Conservation (phyloP, 805 yeast genomes). For the Yarrowia osloensis region DNA sequence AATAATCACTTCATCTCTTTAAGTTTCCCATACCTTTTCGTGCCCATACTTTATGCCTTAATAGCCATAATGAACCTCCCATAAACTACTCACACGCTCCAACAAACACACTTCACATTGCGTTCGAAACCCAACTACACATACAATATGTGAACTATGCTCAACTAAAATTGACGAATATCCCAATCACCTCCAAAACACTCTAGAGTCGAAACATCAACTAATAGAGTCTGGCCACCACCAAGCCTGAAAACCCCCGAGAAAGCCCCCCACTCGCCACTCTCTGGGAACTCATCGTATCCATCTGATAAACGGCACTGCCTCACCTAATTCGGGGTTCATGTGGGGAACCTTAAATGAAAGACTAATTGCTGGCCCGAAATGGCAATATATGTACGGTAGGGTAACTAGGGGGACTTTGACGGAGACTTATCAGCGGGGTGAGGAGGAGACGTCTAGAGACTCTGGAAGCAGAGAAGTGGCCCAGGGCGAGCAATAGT, state of each 20-base stretch:
- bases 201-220: not conserved
- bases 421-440: not conserved
- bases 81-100: too few species aligned
- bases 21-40: not conserved
- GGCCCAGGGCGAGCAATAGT: not conserved
- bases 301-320: constrained; percentile 20
- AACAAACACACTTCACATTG: too few species aligned
- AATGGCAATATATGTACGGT: constrained; percentile 7
- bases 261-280: not conserved
- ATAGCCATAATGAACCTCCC: too few species aligned
- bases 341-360: constrained; percentile 21
- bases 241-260: too few species aligned
- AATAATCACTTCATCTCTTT: too few species aligned
- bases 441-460: not conserved
- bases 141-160: not conserved
- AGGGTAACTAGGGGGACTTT: not conserved
- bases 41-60: not conserved
- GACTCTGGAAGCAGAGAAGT: not conserved
- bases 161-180: not conserved
- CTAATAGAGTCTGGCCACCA: too few species aligned
- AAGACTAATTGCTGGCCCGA: not conserved
- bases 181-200: too few species aligned
- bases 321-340: constrained; percentile 11
- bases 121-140: too few species aligned
- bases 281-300: not conserved